Conservation (phyloP, 768 basidiomycete species). For the Tricholoma bakamatsutake region DNA sequence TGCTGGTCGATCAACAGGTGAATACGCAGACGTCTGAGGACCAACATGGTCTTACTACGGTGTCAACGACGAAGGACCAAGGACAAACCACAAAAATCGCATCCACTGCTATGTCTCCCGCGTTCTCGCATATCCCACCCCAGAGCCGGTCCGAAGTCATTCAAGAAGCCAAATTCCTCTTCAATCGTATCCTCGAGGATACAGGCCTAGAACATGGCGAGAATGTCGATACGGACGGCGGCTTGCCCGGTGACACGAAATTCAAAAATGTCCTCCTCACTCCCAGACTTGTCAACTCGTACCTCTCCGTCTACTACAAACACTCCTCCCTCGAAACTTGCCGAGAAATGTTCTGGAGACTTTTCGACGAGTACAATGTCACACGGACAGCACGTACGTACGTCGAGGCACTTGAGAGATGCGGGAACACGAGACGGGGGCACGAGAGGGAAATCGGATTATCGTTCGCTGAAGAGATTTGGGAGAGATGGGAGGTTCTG, state of each 20-base stretch:
- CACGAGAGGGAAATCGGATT: constrained; percentile 43
- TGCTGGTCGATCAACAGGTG: constrained; percentile 26
- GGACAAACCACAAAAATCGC: constrained; percentile 4
- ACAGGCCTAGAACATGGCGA: constrained; percentile 10
- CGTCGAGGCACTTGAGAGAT: constrained; percentile 64
- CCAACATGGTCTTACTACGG: background rate
- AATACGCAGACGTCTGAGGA: background rate
- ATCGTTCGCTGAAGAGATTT: constrained; percentile 54
- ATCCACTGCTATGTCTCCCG: background rate
- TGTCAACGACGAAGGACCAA: constrained; percentile 1
- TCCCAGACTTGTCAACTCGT: constrained; percentile 68
- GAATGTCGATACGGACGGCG: constrained; percentile 4
- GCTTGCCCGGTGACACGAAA: constrained; percentile 21
- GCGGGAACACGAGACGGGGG: constrained; percentile 37
- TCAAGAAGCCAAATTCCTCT: constrained; percentile 61
- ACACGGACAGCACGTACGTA: constrained; percentile 48
- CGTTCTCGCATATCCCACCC: constrained; percentile 57
- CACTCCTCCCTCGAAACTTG: constrained; percentile 44
- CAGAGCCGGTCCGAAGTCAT: constrained; percentile 70
- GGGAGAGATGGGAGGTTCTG: constrained; percentile 54
- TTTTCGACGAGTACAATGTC: constrained; percentile 41
- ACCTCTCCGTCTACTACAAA: constrained; percentile 68
- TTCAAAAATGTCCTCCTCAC: constrained; percentile 58
- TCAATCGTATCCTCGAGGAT: constrained; percentile 52
- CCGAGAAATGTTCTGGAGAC: constrained; percentile 41